phyloP scores from a whole-genome alignment of 345 rosid species.

The Mercurialis annua region DNA sequence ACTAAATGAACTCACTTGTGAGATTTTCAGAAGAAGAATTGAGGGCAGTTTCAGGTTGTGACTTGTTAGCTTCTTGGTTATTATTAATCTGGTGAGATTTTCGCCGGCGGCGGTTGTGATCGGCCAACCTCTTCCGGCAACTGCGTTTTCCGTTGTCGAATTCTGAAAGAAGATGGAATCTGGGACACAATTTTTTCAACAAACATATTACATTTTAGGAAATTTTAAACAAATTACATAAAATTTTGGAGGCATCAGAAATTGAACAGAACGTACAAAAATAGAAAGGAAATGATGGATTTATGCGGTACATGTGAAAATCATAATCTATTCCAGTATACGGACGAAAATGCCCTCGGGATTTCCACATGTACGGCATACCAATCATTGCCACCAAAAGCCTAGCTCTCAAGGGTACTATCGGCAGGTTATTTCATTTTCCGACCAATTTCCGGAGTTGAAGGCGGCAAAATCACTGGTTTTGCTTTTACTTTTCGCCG shows the following conservation, averaged over 20 bases:
- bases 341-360: constrained; percentile 58
- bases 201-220: neutral
- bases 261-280: neutral
- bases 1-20: constrained; percentile 28
- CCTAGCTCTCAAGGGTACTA: constrained; percentile 22
- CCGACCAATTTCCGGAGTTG: no score
- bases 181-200: constrained; percentile 20
- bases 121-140: constrained; percentile 90
- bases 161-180: constrained; percentile 86
- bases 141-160: constrained; percentile 98
- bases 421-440: no score
- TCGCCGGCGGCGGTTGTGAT: constrained; percentile 92
- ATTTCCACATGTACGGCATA: constrained; percentile 32
- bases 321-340: neutral
- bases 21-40: constrained; percentile 39
- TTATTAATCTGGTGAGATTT: constrained; percentile 52
- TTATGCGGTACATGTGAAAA: neutral
- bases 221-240: neutral
- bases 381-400: constrained; percentile 33
- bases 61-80: constrained; percentile 41
- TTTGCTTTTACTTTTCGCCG: no score
- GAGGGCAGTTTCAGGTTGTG: constrained; percentile 28
- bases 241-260: neutral
- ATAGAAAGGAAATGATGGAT: neutral
- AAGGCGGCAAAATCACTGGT: no score